Evolutionary conservation across 2,329 filamentous ascomycete species (phyloP).

Genomic region (Fusarium foetens): DNA sequence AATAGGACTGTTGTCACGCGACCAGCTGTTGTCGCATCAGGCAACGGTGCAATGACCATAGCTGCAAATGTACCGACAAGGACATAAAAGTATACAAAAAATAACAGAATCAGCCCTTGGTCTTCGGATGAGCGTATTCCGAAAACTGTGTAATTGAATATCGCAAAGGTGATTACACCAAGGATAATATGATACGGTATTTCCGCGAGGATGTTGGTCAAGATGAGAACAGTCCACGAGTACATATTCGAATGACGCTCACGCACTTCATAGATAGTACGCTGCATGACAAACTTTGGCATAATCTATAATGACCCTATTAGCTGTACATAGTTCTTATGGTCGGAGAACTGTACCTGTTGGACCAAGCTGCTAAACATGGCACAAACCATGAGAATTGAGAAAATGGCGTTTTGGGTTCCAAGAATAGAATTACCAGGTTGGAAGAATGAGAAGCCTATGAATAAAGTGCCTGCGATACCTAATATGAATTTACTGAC

Average conservation of each 20-base stretch:
- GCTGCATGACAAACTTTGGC: conserved; percentile 79
- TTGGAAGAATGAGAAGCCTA: conserved; percentile 77
- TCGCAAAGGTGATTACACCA: conserved; percentile 69
- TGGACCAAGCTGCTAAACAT: conserved; percentile 79
- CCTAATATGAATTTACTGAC: conserved; percentile 75
- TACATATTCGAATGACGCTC: conserved; percentile 80
- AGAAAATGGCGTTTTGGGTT: conserved; percentile 79
- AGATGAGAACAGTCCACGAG: conserved; percentile 78
- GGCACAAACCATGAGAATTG: conserved; percentile 78
- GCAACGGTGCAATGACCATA: conserved; percentile 76
- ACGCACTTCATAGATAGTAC: conserved; percentile 79
- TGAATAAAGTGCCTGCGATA: conserved; percentile 71
- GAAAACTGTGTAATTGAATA: conserved; percentile 74
- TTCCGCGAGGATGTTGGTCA: conserved; percentile 77
- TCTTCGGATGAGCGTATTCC: conserved; percentile 61
- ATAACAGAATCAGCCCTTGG: conserved; percentile 72
- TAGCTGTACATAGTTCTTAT: not conserved
- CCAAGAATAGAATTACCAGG: conserved; percentile 68
- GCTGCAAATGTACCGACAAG: conserved; percentile 78
- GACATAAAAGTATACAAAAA: conserved; percentile 73
- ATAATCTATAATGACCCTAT: conserved; percentile 62
- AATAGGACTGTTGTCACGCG: conserved; percentile 65
- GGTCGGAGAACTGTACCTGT: conserved; percentile 52
- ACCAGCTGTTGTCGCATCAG: conserved; percentile 73
- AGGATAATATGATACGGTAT: conserved; percentile 75